Evolutionary conservation across 2,329 filamentous ascomycete genomes (phyloP).

Genomic region (Akanthomyces dipterigenus): DNA sequence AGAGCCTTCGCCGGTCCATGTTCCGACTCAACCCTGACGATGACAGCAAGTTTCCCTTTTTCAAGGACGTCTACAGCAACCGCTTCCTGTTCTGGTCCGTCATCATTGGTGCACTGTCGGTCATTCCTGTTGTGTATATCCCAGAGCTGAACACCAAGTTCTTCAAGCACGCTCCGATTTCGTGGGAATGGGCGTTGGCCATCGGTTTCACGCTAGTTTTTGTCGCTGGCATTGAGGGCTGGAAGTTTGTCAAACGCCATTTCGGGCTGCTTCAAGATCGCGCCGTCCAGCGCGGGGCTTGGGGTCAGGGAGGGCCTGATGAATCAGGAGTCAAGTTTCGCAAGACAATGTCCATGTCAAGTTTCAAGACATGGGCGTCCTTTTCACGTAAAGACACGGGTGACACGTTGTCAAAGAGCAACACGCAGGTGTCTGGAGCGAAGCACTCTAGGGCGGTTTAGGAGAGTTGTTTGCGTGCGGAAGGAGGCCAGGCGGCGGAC

Average conservation of each 20-base stretch:
- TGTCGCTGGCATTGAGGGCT: constrained; percentile 60
- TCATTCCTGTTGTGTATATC: constrained; percentile 66
- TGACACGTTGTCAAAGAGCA: constrained; percentile 22
- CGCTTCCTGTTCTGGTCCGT: constrained; percentile 65
- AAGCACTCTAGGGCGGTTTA: constrained; percentile 10
- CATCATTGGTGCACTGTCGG: constrained; percentile 50
- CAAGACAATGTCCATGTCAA: constrained; percentile 45
- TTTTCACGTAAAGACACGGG: constrained; percentile 36
- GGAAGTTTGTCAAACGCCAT: constrained; percentile 62
- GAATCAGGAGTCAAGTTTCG: constrained; percentile 38
- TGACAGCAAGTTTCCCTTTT: constrained; percentile 44
- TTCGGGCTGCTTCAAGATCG: constrained; percentile 46
- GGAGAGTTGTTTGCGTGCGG: no score
- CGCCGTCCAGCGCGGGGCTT: constrained; percentile 42
- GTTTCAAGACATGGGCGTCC: constrained; percentile 41
- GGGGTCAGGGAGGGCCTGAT: constrained; percentile 46
- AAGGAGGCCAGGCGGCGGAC: neutral
- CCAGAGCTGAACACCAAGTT: constrained; percentile 62
- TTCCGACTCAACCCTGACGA: constrained; percentile 57
- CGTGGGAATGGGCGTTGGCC: constrained; percentile 69
- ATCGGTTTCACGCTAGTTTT: constrained; percentile 58
- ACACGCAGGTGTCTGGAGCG: neutral
- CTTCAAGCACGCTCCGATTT: constrained; percentile 65
- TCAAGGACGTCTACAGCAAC: constrained; percentile 62
- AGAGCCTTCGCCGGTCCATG: constrained; percentile 63